Evolutionary conservation across 495 filamentous ascomycete species (phyloP), one percentile per base, ranked within the genome.

Genomic region (Xylaria venustula): DNA sequence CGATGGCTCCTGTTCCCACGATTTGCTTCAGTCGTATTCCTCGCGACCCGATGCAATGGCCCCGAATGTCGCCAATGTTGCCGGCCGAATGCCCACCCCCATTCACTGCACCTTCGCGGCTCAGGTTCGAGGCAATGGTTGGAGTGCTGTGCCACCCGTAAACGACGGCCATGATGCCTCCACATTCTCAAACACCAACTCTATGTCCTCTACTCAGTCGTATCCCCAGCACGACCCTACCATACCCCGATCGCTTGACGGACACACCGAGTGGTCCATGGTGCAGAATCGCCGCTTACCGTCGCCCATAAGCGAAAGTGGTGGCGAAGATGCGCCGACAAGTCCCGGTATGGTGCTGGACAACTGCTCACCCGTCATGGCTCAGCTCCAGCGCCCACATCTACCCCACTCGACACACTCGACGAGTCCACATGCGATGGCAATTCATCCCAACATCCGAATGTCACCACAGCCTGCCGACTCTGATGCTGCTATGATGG

Each of bases 281-380:
- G 73, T 78, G 4, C 76, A 82, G 48, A 79, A 74, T 58, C 77
- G 83, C 17, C 83, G 84, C 36, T 79, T 90, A 7, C 88, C 88
- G 3, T 90, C 87, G 23, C 89, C 89, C 5, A 87, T 90, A 58
- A 88, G 83, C 55, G 88, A 92, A 63, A 83, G 79, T 57, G 87
- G 84, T 58, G 79, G 80, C 4, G 81, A 83, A 66, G 78, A 76
- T 37, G 62, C 52, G 20, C 63, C 70, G 17, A 65, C 54, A 22
- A 75, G 73, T 55, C 69, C 73, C 15, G 65, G 64, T 32, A 79
- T 78, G 73, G 67, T 73, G 14, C 66, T 79, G 32, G 76, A 77
- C 53, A 68, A 65, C 14, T 64, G 63, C 34, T 36, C 58, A 12
- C 58, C 64, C 48, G 12, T 64, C 14, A 45, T 53, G 14, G 62